A percentile compares a stretch with the other conserved stretches of the same genome.
Conservation (phyloP, 2,329 filamentous ascomycete species). For the Pleomassaria siparia region DNA sequence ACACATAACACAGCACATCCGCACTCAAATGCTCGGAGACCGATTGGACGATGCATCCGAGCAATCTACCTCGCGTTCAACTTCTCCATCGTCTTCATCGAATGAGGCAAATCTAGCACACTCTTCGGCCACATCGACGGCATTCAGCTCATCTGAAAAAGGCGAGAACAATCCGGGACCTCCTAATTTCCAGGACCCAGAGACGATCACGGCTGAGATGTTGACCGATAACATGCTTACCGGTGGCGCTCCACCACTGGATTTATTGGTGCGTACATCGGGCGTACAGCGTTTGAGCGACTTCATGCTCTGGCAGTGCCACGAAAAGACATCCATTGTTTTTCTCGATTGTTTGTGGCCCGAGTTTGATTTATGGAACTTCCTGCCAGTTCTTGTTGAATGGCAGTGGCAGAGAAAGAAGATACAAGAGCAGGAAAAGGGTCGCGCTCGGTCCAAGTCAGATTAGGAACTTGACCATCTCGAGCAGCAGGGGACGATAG, state of each 20-base stretch:
- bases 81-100: constrained; percentile 37
- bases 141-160: constrained; percentile 39
- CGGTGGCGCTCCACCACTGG: constrained; percentile 78
- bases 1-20: constrained; percentile 83
- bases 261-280: constrained; percentile 88
- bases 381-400: constrained; percentile 87
- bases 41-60: constrained; percentile 37
- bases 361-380: constrained; percentile 91
- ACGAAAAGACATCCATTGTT: constrained; percentile 87
- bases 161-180: constrained; percentile 20
- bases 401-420: constrained; percentile 70
- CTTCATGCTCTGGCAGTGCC: constrained; percentile 99
- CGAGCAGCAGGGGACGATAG: not conserved
- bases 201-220: constrained; percentile 81
- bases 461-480: constrained; percentile 16
- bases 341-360: constrained; percentile 94
- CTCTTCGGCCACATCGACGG: constrained; percentile 42
- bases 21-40: constrained; percentile 51
- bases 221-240: constrained; percentile 88
- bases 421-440: constrained; percentile 40
- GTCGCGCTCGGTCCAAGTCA: constrained; percentile 29
- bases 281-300: constrained; percentile 91
- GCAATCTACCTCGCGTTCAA: constrained; percentile 29
- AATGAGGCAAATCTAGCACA: constrained; percentile 35
- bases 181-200: constrained; percentile 66